Evolutionary conservation across 2,329 filamentous ascomycete genomes (phyloP).

Genomic region (Fusarium multiceps): DNA sequence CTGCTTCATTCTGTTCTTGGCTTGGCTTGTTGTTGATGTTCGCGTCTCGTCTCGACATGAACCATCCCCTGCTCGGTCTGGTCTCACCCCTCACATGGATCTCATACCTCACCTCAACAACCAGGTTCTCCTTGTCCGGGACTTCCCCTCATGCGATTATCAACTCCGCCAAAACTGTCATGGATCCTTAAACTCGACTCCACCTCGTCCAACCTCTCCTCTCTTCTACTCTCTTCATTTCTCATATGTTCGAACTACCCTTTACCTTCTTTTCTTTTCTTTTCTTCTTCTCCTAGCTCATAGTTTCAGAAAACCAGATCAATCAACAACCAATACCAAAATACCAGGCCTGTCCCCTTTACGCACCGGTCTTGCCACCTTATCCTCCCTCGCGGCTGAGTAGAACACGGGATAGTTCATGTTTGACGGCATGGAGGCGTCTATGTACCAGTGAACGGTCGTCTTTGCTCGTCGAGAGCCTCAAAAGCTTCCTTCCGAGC

Average conservation of each 20-base stretch:
- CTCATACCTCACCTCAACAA: constrained; percentile 37
- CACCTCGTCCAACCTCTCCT: constrained; percentile 44
- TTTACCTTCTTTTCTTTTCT: constrained; percentile 1
- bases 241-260: constrained; percentile 26
- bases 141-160: constrained; percentile 39
- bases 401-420: constrained; percentile 22
- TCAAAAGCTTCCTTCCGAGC: constrained; percentile 30
- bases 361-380: background rate
- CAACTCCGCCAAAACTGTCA: constrained; percentile 38
- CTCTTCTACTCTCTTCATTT: constrained; percentile 28
- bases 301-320: constrained; percentile 16
- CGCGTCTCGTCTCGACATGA: constrained; percentile 33
- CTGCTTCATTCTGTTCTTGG: constrained; percentile 26
- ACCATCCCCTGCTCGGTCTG: constrained; percentile 27
- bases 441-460: constrained; percentile 40
- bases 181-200: constrained; percentile 46
- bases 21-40: constrained; percentile 25
- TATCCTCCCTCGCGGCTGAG: constrained; percentile 15
- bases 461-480: constrained; percentile 40
- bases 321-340: background rate
- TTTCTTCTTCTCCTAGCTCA: background rate
- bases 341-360: background rate
- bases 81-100: constrained; percentile 42
- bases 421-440: constrained; percentile 43
- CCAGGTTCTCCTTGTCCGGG: constrained; percentile 36